Evolutionary conservation across 1,139 yeast species (phyloP).

Genomic region (Diutina rugosa): DNA sequence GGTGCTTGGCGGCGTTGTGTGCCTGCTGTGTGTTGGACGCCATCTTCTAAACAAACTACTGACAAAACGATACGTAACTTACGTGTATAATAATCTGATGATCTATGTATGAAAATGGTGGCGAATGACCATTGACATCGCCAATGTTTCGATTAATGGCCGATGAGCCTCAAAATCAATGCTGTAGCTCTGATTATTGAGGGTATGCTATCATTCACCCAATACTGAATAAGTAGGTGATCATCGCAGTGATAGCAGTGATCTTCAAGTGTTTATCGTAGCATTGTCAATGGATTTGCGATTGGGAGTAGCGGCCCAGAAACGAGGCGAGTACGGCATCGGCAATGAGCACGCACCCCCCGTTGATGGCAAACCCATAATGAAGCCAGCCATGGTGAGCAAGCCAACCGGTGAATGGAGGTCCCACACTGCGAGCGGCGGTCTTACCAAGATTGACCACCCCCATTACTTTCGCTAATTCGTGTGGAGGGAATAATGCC

Average conservation of each 20-base stretch:
- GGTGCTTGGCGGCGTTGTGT: constrained; percentile 63
- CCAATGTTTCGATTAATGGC: too few species aligned
- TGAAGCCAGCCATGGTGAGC: constrained; percentile 41
- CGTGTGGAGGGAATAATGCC: constrained; percentile 47
- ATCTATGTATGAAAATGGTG: neutral
- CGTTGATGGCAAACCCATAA: constrained; percentile 53
- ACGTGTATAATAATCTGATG: neutral
- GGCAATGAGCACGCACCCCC: constrained; percentile 35
- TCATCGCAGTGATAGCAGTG: too few species aligned
- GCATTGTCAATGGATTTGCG: neutral
- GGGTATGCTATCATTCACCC: too few species aligned
- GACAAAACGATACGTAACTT: neutral
- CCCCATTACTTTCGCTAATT: constrained; percentile 71
- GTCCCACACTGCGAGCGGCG: constrained; percentile 72
- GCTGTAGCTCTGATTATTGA: neutral
- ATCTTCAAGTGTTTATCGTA: neutral
- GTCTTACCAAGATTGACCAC: constrained; percentile 79
- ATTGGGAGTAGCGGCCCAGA: neutral
- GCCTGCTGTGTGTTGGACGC: constrained; percentile 64
- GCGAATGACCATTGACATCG: neutral
- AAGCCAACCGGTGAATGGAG: constrained; percentile 61
- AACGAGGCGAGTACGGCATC: constrained; percentile 20
- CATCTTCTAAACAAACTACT: constrained; percentile 27
- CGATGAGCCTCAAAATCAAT: too few species aligned
- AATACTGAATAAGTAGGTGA: too few species aligned